Percentiles rank a stretch among this genome's conserved stretches.
Evolutionary conservation across 352 stramenopile genomes (phyloP).

Genomic region (Thraustochytrium sp.): DNA sequence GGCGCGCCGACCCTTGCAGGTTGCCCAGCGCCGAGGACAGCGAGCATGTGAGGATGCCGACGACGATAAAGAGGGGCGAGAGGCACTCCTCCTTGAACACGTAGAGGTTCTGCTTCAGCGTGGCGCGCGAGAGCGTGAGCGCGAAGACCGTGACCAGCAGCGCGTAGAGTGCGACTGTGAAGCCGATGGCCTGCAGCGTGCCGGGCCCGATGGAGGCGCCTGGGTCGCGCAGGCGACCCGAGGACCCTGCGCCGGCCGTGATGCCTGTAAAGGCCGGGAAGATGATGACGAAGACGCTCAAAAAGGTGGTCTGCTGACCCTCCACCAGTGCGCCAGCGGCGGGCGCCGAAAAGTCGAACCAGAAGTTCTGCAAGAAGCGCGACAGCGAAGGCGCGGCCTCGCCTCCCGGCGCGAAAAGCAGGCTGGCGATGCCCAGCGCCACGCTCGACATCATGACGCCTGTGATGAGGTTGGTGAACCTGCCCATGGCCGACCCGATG

Average conservation of each 20-base stretch:
- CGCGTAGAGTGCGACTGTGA: constrained; percentile 62
- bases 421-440: not conserved
- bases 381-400: not conserved
- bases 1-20: constrained; percentile 62
- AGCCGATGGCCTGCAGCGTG: constrained; percentile 59
- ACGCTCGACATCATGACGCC: not conserved
- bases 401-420: not conserved
- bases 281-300: constrained; percentile 58
- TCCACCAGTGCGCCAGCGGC: not conserved
- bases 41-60: constrained; percentile 61
- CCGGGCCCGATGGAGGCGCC: constrained; percentile 52
- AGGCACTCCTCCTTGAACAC: constrained; percentile 65
- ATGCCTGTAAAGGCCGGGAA: constrained; percentile 71
- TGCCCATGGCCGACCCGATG: not conserved
- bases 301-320: constrained; percentile 21
- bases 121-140: constrained; percentile 56
- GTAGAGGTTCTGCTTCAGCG: constrained; percentile 62
- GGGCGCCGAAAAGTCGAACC: not conserved
- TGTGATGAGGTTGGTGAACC: constrained; percentile 9
- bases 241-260: constrained; percentile 66
- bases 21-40: constrained; percentile 63
- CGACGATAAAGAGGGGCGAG: constrained; percentile 61
- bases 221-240: constrained; percentile 63
- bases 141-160: constrained; percentile 65
- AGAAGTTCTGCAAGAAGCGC: not conserved